phyloP scores from a whole-genome alignment of 1,284 basidiomycete species.

The Cerioporus squamosus region DNA sequence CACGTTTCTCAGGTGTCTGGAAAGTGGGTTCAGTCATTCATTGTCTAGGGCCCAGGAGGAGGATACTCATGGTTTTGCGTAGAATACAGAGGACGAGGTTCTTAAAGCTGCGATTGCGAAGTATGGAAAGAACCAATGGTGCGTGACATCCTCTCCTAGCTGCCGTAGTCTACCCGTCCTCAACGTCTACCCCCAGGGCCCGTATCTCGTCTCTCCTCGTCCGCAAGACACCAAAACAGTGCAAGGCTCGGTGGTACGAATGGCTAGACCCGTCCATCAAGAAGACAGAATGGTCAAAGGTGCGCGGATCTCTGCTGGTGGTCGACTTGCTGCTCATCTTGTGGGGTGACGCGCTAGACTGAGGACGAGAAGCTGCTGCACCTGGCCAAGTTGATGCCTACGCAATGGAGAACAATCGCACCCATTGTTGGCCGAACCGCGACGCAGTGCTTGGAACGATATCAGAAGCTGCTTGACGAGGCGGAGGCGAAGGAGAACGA shows the following conservation, averaged over 20 bases:
- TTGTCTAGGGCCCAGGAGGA: slow-evolving; percentile 2
- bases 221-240: slow-evolving; percentile 99
- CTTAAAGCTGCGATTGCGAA: slow-evolving; percentile 97
- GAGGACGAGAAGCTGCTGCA: slow-evolving; percentile 99
- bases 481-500: slow-evolving; percentile 95
- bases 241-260: slow-evolving; percentile 99
- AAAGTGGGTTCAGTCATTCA: slow-evolving; percentile 47
- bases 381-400: slow-evolving; percentile 98
- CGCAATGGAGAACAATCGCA: slow-evolving; percentile 99
- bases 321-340: background rate
- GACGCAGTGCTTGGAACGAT: slow-evolving; percentile 97
- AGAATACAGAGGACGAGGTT: slow-evolving; percentile 97
- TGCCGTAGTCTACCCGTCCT: background rate
- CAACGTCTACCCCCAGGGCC: slow-evolving; percentile 64
- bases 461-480: slow-evolving; percentile 97
- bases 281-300: slow-evolving; percentile 99
- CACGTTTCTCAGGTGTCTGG: slow-evolving; percentile 59
- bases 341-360: slow-evolving; percentile 49
- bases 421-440: slow-evolving; percentile 99
- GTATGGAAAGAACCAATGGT: slow-evolving; percentile 97
- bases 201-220: slow-evolving; percentile 98
- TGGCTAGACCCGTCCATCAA: slow-evolving; percentile 99
- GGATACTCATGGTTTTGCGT: slow-evolving; percentile 21
- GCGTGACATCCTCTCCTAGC: slow-evolving; percentile 24
- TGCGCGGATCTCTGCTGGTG: slow-evolving; percentile 36